These are phyloP conservation scores for Podila epigama DNA, from an alignment of 192 early-diverging fungal species.

Conservation along the genomic window DNA sequence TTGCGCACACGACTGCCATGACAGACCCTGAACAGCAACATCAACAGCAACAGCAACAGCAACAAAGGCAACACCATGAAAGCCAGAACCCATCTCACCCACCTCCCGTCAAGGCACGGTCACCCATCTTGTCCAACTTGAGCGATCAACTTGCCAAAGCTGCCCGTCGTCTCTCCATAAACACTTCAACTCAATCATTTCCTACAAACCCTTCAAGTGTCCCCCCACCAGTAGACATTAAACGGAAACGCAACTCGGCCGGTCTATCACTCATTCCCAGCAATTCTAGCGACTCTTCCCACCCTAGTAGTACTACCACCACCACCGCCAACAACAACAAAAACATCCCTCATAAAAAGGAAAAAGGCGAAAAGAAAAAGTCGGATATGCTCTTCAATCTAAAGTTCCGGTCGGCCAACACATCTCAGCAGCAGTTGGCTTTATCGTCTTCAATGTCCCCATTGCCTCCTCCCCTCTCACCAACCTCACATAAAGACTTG, in stretches of 20 bases:
- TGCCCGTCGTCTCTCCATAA: constrained; percentile 34
- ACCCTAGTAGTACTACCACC: no score
- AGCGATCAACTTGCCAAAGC: constrained; percentile 38
- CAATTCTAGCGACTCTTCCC: neutral
- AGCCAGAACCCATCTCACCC: constrained; percentile 12
- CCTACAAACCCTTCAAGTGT: constrained; percentile 6
- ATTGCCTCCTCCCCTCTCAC: neutral
- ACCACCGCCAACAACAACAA: constrained; percentile 6
- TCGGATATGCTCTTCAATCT: constrained; percentile 40
- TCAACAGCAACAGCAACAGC: neutral
- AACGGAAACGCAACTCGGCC: constrained; percentile 16
- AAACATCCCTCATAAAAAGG: neutral
- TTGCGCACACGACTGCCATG: constrained; percentile 8
- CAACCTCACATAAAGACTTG: neutral
- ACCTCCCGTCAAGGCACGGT: constrained; percentile 30
- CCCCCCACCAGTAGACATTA: constrained; percentile 23
- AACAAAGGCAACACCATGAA: neutral
- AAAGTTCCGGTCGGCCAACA: constrained; percentile 6
- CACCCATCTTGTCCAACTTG: constrained; percentile 14
- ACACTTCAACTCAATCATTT: constrained; percentile 12
- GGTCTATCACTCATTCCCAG: neutral
- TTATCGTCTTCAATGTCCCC: neutral
- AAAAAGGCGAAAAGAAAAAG: constrained; percentile 14
- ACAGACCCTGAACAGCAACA: constrained; percentile 11
- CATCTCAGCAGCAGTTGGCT: constrained; percentile 1